Conservation (phyloP, 768 basidiomycete genomes). For the Lactarius hengduanensis region DNA sequence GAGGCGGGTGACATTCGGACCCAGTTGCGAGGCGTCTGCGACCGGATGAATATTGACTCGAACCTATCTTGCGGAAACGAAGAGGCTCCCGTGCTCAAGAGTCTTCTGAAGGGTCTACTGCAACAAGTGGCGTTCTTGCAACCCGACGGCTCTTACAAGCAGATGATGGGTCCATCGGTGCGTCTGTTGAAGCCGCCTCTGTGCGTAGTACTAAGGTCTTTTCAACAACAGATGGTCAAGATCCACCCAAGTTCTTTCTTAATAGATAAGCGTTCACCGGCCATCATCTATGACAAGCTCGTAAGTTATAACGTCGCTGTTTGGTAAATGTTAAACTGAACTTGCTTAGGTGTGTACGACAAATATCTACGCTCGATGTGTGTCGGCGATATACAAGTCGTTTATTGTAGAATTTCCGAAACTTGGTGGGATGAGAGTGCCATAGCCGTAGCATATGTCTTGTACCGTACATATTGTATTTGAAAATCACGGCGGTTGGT, state of each 20-base stretch:
- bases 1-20: slow-evolving; percentile 78
- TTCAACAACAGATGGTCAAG: slow-evolving; percentile 62
- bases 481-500: not conserved
- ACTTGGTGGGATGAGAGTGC: slow-evolving; percentile 11
- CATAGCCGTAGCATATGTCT: not conserved
- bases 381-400: slow-evolving; percentile 71
- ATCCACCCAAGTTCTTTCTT: slow-evolving; percentile 89
- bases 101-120: slow-evolving; percentile 72
- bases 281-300: slow-evolving; percentile 91
- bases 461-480: not conserved
- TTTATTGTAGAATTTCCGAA: slow-evolving; percentile 39
- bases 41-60: slow-evolving; percentile 59
- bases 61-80: slow-evolving; percentile 57
- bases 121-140: slow-evolving; percentile 83
- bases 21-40: slow-evolving; percentile 71
- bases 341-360: slow-evolving; percentile 66
- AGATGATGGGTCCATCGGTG: slow-evolving; percentile 68
- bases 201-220: slow-evolving; percentile 18
- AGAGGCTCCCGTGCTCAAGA: slow-evolving; percentile 65
- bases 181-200: slow-evolving; percentile 30
- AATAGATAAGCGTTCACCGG: slow-evolving; percentile 76
- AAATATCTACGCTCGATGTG: slow-evolving; percentile 88
- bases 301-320: slow-evolving; percentile 47
- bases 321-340: slow-evolving; percentile 12
- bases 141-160: slow-evolving; percentile 86